phyloP scores from a whole-genome alignment of 495 filamentous ascomycete species.

The Podospora bellae-mahoneyi region DNA sequence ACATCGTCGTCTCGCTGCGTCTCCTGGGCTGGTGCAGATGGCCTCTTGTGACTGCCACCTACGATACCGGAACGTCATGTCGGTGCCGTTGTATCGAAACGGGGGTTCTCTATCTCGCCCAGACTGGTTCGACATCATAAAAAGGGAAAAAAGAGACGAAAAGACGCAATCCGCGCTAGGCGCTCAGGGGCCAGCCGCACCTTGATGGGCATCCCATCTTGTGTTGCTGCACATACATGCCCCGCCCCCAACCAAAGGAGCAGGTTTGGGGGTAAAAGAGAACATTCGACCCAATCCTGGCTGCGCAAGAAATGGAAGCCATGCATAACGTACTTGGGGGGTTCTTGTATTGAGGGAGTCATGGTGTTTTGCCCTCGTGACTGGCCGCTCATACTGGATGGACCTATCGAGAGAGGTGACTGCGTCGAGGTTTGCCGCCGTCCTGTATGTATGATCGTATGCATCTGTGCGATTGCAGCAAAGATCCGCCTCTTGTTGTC shows the following conservation, averaged over 20 bases:
- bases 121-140: neutral
- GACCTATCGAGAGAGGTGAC: neutral
- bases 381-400: neutral
- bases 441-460: constrained; percentile 1
- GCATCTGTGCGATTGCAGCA: constrained; percentile 1
- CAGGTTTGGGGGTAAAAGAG: neutral
- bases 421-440: neutral
- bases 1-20: neutral
- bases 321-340: neutral
- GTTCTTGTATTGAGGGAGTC: no score
- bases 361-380: neutral
- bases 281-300: neutral
- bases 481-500: neutral
- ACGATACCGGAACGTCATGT: neutral
- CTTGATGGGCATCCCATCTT: neutral
- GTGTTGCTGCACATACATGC: neutral
- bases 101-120: neutral
- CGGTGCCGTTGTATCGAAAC: neutral
- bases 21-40: no score
- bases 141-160: neutral
- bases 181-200: constrained; percentile 3
- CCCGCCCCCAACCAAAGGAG: neutral
- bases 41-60: neutral
- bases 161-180: constrained; percentile 5
- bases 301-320: neutral